These are phyloP conservation scores for Salix exigua DNA, from an alignment of 345 rosid species.

Conservation along the genomic window DNA sequence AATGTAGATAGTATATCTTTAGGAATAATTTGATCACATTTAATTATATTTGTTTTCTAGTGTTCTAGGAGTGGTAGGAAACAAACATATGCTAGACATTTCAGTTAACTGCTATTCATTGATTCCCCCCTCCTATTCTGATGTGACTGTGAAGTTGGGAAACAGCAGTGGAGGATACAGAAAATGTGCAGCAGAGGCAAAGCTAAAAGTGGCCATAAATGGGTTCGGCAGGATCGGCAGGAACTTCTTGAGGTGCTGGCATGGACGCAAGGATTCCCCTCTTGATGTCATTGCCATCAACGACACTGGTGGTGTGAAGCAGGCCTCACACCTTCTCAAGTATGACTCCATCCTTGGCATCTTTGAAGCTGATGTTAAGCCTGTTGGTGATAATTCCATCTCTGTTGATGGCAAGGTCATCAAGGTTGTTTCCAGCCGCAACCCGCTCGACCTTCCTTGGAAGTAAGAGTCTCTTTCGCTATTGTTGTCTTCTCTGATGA, in stretches of 20 bases:
- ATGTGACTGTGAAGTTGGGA: slow-evolving; percentile 37
- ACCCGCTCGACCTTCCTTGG: slow-evolving; percentile 82
- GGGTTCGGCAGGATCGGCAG: slow-evolving; percentile 93
- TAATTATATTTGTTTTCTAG: not conserved
- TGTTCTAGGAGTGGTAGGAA: not conserved
- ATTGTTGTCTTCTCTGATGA: not conserved
- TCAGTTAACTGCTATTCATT: not conserved
- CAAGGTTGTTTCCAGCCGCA: slow-evolving; percentile 78
- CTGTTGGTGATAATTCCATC: slow-evolving; percentile 70
- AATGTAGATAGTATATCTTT: not conserved
- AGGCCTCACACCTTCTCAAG: slow-evolving; percentile 95
- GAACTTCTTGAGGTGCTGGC: slow-evolving; percentile 98
- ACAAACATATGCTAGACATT: not conserved
- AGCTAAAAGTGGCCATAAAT: slow-evolving; percentile 87
- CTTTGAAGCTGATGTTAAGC: slow-evolving; percentile 88
- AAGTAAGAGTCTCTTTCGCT: slow-evolving; percentile 42
- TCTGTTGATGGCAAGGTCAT: slow-evolving; percentile 98
- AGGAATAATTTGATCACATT: not conserved
- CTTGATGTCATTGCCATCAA: slow-evolving; percentile 85
- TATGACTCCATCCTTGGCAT: slow-evolving; percentile 94
- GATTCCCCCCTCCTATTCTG: not conserved
- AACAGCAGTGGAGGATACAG: slow-evolving; percentile 61
- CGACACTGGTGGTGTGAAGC: slow-evolving; percentile 93
- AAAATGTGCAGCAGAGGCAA: slow-evolving; percentile 65
- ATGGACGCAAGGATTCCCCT: slow-evolving; percentile 86